Evolutionary conservation across 1,139 yeast genomes (phyloP), one percentile per base, ranked within the genome.

Genomic region (Scheffersomyces cryptocercus): DNA sequence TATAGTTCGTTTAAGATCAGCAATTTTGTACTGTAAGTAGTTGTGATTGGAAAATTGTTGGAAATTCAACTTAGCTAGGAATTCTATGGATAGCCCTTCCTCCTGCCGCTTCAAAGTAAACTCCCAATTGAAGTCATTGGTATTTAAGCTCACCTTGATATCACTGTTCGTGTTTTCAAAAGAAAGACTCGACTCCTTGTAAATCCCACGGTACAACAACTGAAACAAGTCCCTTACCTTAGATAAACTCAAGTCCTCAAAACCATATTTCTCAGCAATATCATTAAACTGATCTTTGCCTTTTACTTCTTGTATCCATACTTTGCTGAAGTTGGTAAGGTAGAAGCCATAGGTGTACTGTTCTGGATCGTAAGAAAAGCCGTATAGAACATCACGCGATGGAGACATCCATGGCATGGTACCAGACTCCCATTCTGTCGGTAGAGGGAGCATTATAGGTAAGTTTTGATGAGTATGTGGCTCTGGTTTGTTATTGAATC

Each of bases 241-340:
- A 26, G 31, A 32, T 10, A 32, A 8, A n/a, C 37, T 42, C 31
- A 60, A 49, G 36, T 61, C 68, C 35, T 64, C 65, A 16, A 67
- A 49, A 3, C 73, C 72, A 34, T 51, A 47, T 5, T 39, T 30
- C 6, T 40, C 38, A 2, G 73, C 68, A 32, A 50, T 51, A 8
- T 39, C 29, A 4, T 52, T 39, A 9, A 68, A 43, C 15, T 52
- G 48, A 6, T 20, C 26, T 3, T 44, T 43, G 13, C 40, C 45
- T n/a, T 46, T 38, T 11, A 62, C 50, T 24, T 38, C 43, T 43
- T 68, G 69, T 4, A 48, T 35, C 72, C 73, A 70, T 13, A 67
- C 65, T 20, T 48, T 41, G 10, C 37, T 45, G 46, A 67, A 59
- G 49, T 69, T 56, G 29, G 67, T 65, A 29, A 65, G 40, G 37